These are phyloP conservation scores for Butyriboletus loyo DNA, from an alignment of 768 basidiomycete genomes.

Conservation along the genomic window DNA sequence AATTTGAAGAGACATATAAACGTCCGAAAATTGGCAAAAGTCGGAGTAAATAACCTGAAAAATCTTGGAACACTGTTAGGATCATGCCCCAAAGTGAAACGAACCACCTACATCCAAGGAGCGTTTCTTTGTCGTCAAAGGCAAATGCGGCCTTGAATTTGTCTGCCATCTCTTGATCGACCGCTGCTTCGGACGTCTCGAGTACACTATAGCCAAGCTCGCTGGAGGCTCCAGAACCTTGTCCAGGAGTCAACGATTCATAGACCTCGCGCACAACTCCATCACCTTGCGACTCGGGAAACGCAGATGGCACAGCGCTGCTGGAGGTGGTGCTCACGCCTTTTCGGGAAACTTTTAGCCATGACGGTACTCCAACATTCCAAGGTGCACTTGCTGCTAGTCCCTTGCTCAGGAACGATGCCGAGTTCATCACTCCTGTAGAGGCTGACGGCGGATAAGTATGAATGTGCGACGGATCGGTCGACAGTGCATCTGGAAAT, in stretches of 20 bases:
- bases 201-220: constrained; percentile 81
- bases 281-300: constrained; percentile 25
- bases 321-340: constrained; percentile 34
- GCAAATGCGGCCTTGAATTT: constrained; percentile 85
- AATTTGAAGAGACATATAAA: constrained; percentile 88
- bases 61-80: constrained; percentile 52
- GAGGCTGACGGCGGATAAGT: constrained; percentile 79
- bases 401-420: constrained; percentile 43
- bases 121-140: constrained; percentile 79
- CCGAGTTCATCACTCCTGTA: constrained; percentile 43
- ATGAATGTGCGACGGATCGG: constrained; percentile 47
- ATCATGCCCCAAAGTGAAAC: background rate
- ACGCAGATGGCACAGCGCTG: constrained; percentile 17
- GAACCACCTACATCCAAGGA: constrained; percentile 77
- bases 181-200: constrained; percentile 61
- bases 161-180: constrained; percentile 62
- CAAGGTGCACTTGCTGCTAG: constrained; percentile 38
- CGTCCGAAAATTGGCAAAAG: constrained; percentile 87
- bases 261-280: constrained; percentile 59
- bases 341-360: constrained; percentile 54
- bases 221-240: constrained; percentile 34
- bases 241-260: constrained; percentile 19
- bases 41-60: constrained; percentile 86
- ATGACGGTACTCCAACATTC: constrained; percentile 69
- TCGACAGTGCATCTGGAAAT: constrained; percentile 9